A percentile compares a stretch with the other conserved stretches of the same genome.
phyloP scores from a whole-genome alignment of 2,329 filamentous ascomycete genomes.

The Pseudogymnoascus sp. region DNA sequence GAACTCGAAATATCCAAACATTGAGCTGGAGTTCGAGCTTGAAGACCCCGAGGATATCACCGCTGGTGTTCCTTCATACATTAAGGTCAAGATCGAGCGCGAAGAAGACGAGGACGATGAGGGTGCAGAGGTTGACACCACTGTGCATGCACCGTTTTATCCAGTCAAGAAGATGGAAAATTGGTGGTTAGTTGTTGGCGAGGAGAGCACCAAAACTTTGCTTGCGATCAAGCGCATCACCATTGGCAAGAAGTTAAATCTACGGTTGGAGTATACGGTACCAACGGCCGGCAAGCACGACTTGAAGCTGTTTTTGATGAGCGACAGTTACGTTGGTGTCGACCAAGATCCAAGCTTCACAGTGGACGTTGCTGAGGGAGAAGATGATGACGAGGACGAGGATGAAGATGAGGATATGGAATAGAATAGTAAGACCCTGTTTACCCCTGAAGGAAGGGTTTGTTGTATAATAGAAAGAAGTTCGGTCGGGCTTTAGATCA shows the following conservation, averaged over 20 bases:
- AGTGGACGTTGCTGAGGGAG: slow-evolving; percentile 79
- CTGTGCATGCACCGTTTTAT: slow-evolving; percentile 93
- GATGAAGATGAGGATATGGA: slow-evolving; percentile 59
- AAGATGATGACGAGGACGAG: slow-evolving; percentile 80
- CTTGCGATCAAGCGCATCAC: slow-evolving; percentile 93
- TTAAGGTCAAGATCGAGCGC: slow-evolving; percentile 77
- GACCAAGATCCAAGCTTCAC: slow-evolving; percentile 91
- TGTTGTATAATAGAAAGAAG: slow-evolving; percentile 8
- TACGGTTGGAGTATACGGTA: slow-evolving; percentile 81
- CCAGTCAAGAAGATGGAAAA: slow-evolving; percentile 89
- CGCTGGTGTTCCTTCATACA: slow-evolving; percentile 71
- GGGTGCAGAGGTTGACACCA: slow-evolving; percentile 63
- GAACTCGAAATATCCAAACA: slow-evolving; percentile 91
- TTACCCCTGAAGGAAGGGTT: slow-evolving; percentile 6
- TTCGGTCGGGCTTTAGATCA: neutral
- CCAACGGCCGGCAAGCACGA: slow-evolving; percentile 77
- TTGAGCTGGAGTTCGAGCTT: slow-evolving; percentile 83
- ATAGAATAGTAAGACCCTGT: slow-evolving; percentile 10
- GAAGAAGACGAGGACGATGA: slow-evolving; percentile 68
- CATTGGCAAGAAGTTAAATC: slow-evolving; percentile 67
- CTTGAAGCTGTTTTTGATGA: slow-evolving; percentile 89
- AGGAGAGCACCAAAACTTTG: slow-evolving; percentile 79
- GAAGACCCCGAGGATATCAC: slow-evolving; percentile 73
- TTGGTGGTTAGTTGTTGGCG: slow-evolving; percentile 96
- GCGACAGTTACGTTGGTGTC: slow-evolving; percentile 92